These are phyloP conservation scores for Phtheirospermum japonicum DNA, from an alignment of 257 asterid species.

Conservation along the genomic window DNA sequence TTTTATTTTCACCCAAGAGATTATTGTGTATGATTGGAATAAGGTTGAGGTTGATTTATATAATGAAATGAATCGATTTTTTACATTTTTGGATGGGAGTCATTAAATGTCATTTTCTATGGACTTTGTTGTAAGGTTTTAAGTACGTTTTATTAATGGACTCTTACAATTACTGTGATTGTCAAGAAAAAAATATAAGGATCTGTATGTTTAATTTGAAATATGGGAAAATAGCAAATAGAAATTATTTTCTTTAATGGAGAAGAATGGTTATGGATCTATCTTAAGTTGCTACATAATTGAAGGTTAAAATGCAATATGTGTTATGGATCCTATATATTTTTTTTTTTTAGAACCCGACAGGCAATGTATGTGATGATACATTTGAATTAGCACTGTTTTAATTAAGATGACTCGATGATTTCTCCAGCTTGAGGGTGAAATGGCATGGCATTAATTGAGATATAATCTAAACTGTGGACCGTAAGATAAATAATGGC, in stretches of 20 bases:
- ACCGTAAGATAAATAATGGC: no score
- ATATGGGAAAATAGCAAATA: slow-evolving; percentile 3
- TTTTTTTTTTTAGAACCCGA: no score
- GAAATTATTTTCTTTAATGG: not conserved
- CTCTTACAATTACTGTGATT: not conserved
- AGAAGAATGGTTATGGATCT: no score
- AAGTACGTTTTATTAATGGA: not conserved
- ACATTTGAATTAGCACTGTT: no score
- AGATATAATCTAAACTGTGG: no score
- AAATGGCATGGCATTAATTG: no score
- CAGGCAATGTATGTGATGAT: no score
- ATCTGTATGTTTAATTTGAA: not conserved
- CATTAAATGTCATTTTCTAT: not conserved
- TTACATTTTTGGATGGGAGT: not conserved
- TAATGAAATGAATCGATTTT: not conserved
- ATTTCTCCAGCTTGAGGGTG: no score
- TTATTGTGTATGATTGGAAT: not conserved
- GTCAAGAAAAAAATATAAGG: no score
- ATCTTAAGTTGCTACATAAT: not conserved
- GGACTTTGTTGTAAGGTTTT: not conserved
- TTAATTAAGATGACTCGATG: no score
- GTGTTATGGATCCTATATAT: no score
- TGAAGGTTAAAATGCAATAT: no score
- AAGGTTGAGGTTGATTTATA: not conserved
- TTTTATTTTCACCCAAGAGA: not conserved